Evolutionary conservation across 345 rosid species (phyloP).

Genomic region (Euphorbia pulcherrima): DNA sequence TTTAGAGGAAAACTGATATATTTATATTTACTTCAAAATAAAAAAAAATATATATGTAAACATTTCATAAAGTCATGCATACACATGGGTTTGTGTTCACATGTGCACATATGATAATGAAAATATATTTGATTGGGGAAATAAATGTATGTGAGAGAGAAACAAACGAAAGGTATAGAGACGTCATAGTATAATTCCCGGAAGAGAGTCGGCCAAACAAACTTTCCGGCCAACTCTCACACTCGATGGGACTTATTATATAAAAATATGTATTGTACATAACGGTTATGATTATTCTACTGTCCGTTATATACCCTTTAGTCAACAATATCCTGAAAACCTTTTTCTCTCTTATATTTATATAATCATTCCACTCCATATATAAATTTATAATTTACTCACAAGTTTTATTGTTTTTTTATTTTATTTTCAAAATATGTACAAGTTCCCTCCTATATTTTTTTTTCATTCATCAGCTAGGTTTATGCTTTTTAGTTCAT

Average conservation of each 20-base stretch:
- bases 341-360: slow-evolving; percentile 18
- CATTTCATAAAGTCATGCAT: no score
- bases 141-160: background rate
- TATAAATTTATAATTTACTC: background rate
- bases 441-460: no score
- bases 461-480: no score
- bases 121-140: background rate
- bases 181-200: slow-evolving; percentile 17
- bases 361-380: background rate
- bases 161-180: background rate
- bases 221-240: slow-evolving; percentile 53
- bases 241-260: slow-evolving; percentile 25
- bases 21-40: no score
- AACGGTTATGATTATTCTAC: slow-evolving; percentile 74
- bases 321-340: slow-evolving; percentile 83
- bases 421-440: no score
- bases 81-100: background rate
- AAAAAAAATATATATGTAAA: no score
- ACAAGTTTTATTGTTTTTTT: no score
- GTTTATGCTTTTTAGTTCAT: no score
- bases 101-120: background rate
- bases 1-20: no score
- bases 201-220: slow-evolving; percentile 42
- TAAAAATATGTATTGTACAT: slow-evolving; percentile 32
- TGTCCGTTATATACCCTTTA: slow-evolving; percentile 19